Evolutionary conservation across 768 basidiomycete genomes (phyloP).

Genomic region (Tylopilus sp.): DNA sequence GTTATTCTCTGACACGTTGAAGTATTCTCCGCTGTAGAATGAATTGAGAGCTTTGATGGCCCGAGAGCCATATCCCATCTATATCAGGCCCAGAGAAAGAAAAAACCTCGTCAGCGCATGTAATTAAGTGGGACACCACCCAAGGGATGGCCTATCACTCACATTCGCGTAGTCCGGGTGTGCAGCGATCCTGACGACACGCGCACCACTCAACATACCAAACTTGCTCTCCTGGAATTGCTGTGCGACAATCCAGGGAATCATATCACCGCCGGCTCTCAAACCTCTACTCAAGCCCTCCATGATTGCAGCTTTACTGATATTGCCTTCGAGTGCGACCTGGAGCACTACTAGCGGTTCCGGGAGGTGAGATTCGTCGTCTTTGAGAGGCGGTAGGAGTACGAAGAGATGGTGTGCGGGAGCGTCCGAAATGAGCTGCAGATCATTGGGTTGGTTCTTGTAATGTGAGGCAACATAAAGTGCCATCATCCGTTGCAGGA

Average conservation of each 20-base stretch:
- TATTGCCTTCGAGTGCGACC: slow-evolving; percentile 93
- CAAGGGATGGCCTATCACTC: slow-evolving; percentile 30
- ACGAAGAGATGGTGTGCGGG: slow-evolving; percentile 98
- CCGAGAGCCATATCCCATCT: slow-evolving; percentile 97
- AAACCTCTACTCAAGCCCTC: slow-evolving; percentile 82
- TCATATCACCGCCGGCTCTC: slow-evolving; percentile 92
- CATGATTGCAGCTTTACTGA: slow-evolving; percentile 80
- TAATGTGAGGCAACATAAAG: slow-evolving; percentile 97
- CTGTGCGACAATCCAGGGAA: slow-evolving; percentile 93
- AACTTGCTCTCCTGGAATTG: slow-evolving; percentile 97
- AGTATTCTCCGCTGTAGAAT: slow-evolving; percentile 92
- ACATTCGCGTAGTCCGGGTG: slow-evolving; percentile 95
- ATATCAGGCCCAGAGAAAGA: not conserved
- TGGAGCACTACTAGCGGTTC: slow-evolving; percentile 95
- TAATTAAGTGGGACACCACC: too few species aligned
- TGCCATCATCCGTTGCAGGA: slow-evolving; percentile 98
- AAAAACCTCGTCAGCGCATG: slow-evolving; percentile 5
- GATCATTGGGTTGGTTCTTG: slow-evolving; percentile 98
- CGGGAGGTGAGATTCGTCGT: slow-evolving; percentile 86
- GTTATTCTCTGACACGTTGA: slow-evolving; percentile 72
- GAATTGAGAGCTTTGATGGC: slow-evolving; percentile 83
- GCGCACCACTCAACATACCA: slow-evolving; percentile 84
- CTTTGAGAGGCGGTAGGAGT: slow-evolving; percentile 85
- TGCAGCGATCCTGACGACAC: slow-evolving; percentile 90
- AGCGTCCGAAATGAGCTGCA: slow-evolving; percentile 96